Percentiles rank a stretch among this genome's conserved stretches.
Evolutionary conservation across 1,284 basidiomycete genomes (phyloP).

Genomic region (Irpex sp.): DNA sequence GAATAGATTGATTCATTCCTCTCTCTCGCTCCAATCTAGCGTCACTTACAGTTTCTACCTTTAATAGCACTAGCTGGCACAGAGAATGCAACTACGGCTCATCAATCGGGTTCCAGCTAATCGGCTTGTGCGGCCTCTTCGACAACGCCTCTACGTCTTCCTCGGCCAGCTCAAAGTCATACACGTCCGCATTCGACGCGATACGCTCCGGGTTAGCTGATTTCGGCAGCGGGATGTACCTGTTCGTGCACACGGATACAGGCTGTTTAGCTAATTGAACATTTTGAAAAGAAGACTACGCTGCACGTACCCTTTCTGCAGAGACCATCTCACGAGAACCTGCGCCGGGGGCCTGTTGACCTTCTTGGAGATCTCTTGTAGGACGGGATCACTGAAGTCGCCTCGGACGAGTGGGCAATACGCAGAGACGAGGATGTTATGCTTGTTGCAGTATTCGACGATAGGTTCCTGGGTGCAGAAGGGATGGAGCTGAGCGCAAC

Average conservation of each 20-base stretch:
- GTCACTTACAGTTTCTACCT: too few species aligned
- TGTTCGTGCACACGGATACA: background rate
- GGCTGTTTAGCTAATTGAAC: background rate
- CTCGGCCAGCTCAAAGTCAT: background rate
- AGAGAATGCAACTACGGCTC: background rate
- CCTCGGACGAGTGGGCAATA: background rate
- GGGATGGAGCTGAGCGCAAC: background rate
- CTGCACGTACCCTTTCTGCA: background rate
- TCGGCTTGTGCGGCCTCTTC: background rate
- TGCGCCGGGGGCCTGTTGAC: background rate
- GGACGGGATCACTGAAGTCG: background rate
- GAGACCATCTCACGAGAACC: background rate
- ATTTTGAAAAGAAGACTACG: background rate
- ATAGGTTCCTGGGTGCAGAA: background rate
- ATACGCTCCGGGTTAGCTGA: background rate
- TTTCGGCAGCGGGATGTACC: background rate
- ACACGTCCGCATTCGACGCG: background rate
- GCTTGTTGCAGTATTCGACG: background rate
- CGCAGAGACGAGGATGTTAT: background rate
- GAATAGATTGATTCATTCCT: too few species aligned
- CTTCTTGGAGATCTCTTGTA: background rate
- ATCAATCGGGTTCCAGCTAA: background rate
- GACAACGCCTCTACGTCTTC: background rate
- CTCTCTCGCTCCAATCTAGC: too few species aligned
- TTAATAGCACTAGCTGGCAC: too few species aligned